Conservation (phyloP, 345 rosid species). For the Cardamine occulta region DNA sequence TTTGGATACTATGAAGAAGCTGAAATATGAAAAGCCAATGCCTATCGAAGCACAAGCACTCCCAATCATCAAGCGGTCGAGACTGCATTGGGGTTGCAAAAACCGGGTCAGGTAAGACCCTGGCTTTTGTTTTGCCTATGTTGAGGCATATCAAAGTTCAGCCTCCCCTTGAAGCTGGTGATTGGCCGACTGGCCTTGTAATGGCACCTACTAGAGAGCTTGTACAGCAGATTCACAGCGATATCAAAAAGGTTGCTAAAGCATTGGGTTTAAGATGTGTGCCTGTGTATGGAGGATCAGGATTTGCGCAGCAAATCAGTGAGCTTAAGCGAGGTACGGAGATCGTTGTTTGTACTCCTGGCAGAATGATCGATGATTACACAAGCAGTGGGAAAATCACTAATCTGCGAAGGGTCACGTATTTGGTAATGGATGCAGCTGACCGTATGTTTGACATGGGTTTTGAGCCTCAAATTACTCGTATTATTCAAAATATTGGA, state of each 20-base stretch:
- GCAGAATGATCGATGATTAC: slow-evolving; percentile 95
- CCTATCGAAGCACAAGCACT: slow-evolving; percentile 88
- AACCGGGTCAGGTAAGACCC: slow-evolving; percentile 93
- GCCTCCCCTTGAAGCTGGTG: slow-evolving; percentile 82
- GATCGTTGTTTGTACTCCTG: slow-evolving; percentile 91
- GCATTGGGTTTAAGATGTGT: slow-evolving; percentile 69
- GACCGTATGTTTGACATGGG: slow-evolving; percentile 99
- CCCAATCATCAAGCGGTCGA: slow-evolving; percentile 81
- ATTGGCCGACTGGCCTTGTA: slow-evolving; percentile 84
- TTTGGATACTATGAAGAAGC: slow-evolving; percentile 78
- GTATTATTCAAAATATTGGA: slow-evolving; percentile 91
- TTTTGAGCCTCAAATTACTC: slow-evolving; percentile 89
- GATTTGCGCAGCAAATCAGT: slow-evolving; percentile 91
- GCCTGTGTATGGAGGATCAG: slow-evolving; percentile 89
- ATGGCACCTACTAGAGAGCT: slow-evolving; percentile 98
- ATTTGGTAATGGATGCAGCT: slow-evolving; percentile 94
- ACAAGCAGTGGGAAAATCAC: slow-evolving; percentile 92
- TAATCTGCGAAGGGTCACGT: slow-evolving; percentile 82
- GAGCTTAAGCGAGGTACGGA: slow-evolving; percentile 86
- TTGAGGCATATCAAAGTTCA: slow-evolving; percentile 93
- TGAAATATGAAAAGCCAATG: slow-evolving; percentile 82
- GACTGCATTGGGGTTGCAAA: slow-evolving; percentile 94
- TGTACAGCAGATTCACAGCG: slow-evolving; percentile 88
- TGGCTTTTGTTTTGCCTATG: slow-evolving; percentile 91
- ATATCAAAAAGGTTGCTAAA: slow-evolving; percentile 73